Evolutionary conservation across 805 yeast genomes (phyloP).

Genomic region (Metschnikowia hibisci): DNA sequence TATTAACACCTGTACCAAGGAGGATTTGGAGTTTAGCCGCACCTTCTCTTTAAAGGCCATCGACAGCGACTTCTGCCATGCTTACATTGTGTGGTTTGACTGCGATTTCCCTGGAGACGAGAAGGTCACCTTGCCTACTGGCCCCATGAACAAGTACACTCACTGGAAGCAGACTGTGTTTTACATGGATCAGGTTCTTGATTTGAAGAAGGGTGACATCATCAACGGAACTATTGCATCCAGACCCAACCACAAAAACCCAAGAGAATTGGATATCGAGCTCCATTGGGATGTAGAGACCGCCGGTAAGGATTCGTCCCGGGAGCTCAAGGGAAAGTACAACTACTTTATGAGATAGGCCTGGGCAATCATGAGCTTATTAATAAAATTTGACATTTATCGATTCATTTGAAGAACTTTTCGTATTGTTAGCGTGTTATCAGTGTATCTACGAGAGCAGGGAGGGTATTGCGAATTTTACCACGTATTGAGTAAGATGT

Average conservation of each 20-base stretch:
- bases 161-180: slow-evolving; percentile 99
- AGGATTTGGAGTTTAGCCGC: slow-evolving; percentile 71
- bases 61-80: slow-evolving; percentile 81
- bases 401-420: too few relatives aligned
- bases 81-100: slow-evolving; percentile 92
- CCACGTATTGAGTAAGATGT: too few relatives aligned
- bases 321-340: slow-evolving; percentile 57
- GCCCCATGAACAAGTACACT: slow-evolving; percentile 90
- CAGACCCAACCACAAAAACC: slow-evolving; percentile 73
- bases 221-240: slow-evolving; percentile 70
- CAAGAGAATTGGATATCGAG: slow-evolving; percentile 85
- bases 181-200: slow-evolving; percentile 78
- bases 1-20: slow-evolving; percentile 80
- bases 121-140: slow-evolving; percentile 79
- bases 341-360: slow-evolving; percentile 66
- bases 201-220: slow-evolving; percentile 69
- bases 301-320: slow-evolving; percentile 40
- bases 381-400: too few relatives aligned
- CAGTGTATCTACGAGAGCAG: too few relatives aligned
- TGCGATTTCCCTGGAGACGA: slow-evolving; percentile 76
- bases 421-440: too few relatives aligned
- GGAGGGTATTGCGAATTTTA: too few relatives aligned
- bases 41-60: slow-evolving; percentile 70
- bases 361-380: background rate
- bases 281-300: slow-evolving; percentile 54